Evolutionary conservation across 495 filamentous ascomycete species (phyloP).

Genomic region (Amorphotheca resinae): DNA sequence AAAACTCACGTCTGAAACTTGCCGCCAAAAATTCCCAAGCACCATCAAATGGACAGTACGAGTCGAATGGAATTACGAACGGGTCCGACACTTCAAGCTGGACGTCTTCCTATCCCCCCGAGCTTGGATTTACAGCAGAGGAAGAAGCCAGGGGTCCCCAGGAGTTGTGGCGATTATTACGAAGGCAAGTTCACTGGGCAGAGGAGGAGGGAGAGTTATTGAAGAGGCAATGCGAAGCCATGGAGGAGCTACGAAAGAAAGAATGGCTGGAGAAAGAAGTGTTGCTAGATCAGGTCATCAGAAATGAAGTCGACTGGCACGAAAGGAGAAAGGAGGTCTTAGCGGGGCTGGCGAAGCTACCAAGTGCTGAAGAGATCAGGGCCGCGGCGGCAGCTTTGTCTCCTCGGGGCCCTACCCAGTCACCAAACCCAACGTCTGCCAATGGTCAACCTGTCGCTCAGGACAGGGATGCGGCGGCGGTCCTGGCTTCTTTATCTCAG

Average conservation of each 20-base stretch:
- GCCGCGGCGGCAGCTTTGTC: constrained; percentile 6
- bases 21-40: constrained; percentile 42
- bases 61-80: constrained; percentile 36
- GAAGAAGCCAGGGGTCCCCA: constrained; percentile 59
- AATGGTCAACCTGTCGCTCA: constrained; percentile 13
- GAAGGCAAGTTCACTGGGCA: constrained; percentile 71
- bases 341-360: constrained; percentile 1
- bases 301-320: constrained; percentile 39
- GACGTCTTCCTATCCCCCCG: constrained; percentile 18
- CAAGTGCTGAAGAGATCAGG: constrained; percentile 8
- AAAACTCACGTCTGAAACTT: constrained; percentile 53
- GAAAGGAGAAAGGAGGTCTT: constrained; percentile 29
- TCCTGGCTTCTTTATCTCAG: constrained; percentile 15
- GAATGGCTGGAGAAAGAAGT: constrained; percentile 82
- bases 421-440: neutral
- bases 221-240: constrained; percentile 45
- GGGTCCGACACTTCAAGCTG: constrained; percentile 37
- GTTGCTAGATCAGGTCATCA: constrained; percentile 40
- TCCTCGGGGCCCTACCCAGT: neutral
- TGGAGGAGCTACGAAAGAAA: constrained; percentile 54
- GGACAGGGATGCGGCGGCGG: constrained; percentile 14
- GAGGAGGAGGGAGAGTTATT: constrained; percentile 55
- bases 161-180: constrained; percentile 60
- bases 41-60: constrained; percentile 27
- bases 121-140: constrained; percentile 46